Evolutionary conservation across 306 rosid species (phyloP).

Genomic region (Parietaria judaica): DNA sequence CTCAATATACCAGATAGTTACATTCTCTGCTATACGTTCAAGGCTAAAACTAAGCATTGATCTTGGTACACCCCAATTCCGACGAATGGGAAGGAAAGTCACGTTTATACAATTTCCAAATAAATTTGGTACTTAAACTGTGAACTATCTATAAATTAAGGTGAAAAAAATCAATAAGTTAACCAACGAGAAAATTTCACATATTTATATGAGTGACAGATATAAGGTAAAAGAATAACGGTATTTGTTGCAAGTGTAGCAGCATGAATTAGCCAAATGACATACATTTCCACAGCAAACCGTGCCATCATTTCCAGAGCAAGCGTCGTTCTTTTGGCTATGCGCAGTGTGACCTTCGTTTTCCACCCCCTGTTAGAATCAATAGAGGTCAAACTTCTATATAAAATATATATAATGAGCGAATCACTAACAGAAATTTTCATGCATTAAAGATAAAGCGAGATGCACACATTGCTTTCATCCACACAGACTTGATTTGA

Average conservation of each 20-base stretch:
- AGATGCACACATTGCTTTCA: constrained; percentile 31
- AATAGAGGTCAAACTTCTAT: constrained; percentile 63
- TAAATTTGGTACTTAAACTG: no score
- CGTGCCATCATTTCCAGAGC: constrained; percentile 30
- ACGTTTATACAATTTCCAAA: no score
- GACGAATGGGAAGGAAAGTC: no score
- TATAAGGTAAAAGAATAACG: constrained; percentile 1
- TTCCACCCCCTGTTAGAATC: constrained; percentile 69
- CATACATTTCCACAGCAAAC: constrained; percentile 71
- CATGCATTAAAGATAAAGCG: constrained; percentile 24
- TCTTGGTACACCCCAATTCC: no score
- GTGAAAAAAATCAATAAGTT: no score
- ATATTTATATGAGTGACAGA: background rate
- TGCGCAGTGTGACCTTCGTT: constrained; percentile 31
- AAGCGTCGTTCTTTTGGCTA: constrained; percentile 31
- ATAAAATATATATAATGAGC: constrained; percentile 35
- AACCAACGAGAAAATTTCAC: background rate
- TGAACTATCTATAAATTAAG: no score
- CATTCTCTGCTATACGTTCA: no score
- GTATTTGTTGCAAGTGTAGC: background rate
- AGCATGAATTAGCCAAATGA: constrained; percentile 9
- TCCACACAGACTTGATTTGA: constrained; percentile 39
- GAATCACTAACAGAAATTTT: constrained; percentile 19
- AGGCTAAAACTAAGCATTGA: background rate
- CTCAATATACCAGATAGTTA: no score